phyloP scores from a whole-genome alignment of 2,329 filamentous ascomycete genomes.

The Aspergillus oerlinghausenensis region DNA sequence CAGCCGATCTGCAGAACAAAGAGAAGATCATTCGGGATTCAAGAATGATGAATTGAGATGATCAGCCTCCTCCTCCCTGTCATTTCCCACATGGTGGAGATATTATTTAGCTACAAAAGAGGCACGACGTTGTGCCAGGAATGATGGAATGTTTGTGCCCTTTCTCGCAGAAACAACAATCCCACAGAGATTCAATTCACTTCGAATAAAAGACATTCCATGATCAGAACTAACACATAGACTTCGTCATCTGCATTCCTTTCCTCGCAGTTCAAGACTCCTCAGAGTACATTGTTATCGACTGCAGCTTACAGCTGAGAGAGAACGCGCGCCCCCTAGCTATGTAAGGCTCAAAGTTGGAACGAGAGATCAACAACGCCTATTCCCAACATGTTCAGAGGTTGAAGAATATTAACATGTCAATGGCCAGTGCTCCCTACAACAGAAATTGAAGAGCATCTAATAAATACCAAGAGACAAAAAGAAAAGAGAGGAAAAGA shows the following conservation, averaged over 20 bases:
- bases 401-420: neutral
- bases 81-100: neutral
- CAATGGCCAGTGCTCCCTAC: no score
- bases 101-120: neutral
- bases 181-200: neutral
- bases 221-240: neutral
- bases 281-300: neutral
- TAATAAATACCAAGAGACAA: neutral
- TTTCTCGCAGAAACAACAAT: neutral
- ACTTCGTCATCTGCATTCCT: neutral
- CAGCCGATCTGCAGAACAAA: neutral
- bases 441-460: no score
- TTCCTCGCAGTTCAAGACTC: neutral
- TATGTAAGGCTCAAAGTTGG: neutral
- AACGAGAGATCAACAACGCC: neutral
- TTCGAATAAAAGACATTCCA: neutral
- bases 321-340: neutral
- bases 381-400: neutral
- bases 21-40: neutral
- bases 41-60: neutral
- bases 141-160: neutral
- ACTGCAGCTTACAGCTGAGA: neutral
- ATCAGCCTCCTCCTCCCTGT: neutral
- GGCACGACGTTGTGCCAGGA: neutral
- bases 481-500: neutral